Base-by-base conservation (phyloP, 176 grass and related monocot genomes). In the Rhynchospora breviuscula region DNA sequence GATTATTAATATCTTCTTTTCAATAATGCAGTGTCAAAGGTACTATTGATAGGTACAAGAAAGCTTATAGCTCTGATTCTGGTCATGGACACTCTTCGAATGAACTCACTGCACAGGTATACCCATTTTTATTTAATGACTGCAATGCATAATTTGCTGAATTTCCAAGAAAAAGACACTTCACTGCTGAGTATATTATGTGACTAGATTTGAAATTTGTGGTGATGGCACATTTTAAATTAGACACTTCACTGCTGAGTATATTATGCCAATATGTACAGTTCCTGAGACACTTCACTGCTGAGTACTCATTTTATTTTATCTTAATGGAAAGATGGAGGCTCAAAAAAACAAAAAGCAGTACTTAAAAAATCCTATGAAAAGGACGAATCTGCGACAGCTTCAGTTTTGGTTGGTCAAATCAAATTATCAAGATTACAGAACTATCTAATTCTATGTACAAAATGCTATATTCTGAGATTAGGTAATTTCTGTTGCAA, bases 1-100 rank as follows among this genome's bases (percentile, higher is more conserved):
- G 59, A 22, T 47, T 17, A 13, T 53, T 76, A 46, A 45, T 22
- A 57, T 72, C 75, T 21, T 35, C 75, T 49, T 47, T 85, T 48
- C 52, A 54, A n/a, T 54, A 74, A 25, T 90, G 75, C 91, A 98
- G 95, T 79, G 91, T 98, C 63, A 93, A 90, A 67, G 86, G 84
- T 64, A 95, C 95, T 15, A 93, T 95, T 77, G 92, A 98, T 59
- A 94, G 91, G 85, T 98, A 98, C 67, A 95, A 95, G 81, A 98
- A 94, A 76, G 86, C 93, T 73, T 91, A 67, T 17, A 95, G 80
- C 58, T 90, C 72, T 84, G 92, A 90, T 77, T 91, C 87, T 56
- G 87, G 87, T 83, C 92, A 85, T 81, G 10, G 89, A 76, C 88
- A 88, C 85, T 86, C 88, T 44, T 85, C 86, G 76, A 84, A 88